Evolutionary conservation across 2,329 filamentous ascomycete species (phyloP).

Genomic region (Sordariomycetes sp.): DNA sequence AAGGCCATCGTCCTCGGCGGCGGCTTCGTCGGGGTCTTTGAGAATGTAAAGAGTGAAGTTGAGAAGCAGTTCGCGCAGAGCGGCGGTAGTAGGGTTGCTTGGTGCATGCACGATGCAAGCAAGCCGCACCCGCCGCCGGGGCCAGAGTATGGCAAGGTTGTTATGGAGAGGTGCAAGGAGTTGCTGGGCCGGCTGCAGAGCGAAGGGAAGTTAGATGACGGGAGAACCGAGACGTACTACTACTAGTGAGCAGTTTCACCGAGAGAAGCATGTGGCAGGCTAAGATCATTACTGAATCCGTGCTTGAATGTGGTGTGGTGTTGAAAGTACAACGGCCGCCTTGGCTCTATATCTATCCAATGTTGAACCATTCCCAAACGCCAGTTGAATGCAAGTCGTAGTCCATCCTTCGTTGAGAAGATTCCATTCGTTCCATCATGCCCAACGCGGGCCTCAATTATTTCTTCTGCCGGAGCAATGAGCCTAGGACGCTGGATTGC

Average conservation of each 20-base stretch:
- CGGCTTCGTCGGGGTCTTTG: constrained; percentile 10
- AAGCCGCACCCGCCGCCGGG: constrained; percentile 13
- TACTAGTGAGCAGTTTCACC: no score
- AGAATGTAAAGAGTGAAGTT: constrained; percentile 5
- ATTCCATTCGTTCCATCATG: no score
- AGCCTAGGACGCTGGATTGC: constrained; percentile 6
- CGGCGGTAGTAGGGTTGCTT: constrained; percentile 7
- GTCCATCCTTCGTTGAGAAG: background rate
- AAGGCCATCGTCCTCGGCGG: constrained; percentile 13
- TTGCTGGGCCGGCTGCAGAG: background rate
- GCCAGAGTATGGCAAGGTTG: constrained; percentile 15
- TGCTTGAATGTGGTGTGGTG: background rate
- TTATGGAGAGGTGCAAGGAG: constrained; percentile 14
- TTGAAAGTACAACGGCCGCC: background rate
- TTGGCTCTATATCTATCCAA: background rate
- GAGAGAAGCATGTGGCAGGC: background rate
- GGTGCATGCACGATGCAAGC: constrained; percentile 13
- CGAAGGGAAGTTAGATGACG: background rate
- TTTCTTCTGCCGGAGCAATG: constrained; percentile 1
- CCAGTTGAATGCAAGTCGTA: background rate
- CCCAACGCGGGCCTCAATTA: no score
- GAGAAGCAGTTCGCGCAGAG: background rate
- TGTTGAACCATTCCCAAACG: background rate
- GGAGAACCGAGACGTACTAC: background rate
- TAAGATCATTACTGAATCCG: constrained; percentile 5